A percentile compares a stretch with the other conserved stretches of the same genome.
Conservation (phyloP, 495 filamentous ascomycete genomes). For the Penicillium soppii region DNA sequence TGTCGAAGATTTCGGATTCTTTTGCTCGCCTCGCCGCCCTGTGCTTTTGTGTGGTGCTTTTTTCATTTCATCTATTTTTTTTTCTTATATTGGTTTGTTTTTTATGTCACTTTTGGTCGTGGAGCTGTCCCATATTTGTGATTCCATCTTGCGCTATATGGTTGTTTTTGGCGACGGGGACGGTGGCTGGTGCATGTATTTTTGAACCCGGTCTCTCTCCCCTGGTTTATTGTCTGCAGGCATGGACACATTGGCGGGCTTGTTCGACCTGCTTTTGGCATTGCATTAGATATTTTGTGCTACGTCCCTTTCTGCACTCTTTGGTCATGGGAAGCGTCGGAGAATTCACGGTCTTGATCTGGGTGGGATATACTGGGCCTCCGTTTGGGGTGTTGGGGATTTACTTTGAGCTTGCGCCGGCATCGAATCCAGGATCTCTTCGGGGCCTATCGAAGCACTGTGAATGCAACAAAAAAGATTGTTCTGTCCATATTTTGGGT, state of each 20-base stretch:
- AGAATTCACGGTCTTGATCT: slow-evolving; percentile 49
- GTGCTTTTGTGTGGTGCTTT: slow-evolving; percentile 28
- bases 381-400: slow-evolving; percentile 48
- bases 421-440: slow-evolving; percentile 21
- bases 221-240: slow-evolving; percentile 6
- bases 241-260: slow-evolving; percentile 7
- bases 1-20: slow-evolving; percentile 37
- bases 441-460: slow-evolving; percentile 23
- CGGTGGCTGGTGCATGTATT: slow-evolving; percentile 26
- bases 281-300: slow-evolving; percentile 49
- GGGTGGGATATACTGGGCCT: slow-evolving; percentile 48
- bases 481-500: slow-evolving; percentile 38
- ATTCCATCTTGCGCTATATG: slow-evolving; percentile 42
- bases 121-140: slow-evolving; percentile 30
- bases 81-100: slow-evolving; percentile 31
- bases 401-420: slow-evolving; percentile 43
- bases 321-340: slow-evolving; percentile 45
- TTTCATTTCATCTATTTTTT: slow-evolving; percentile 19
- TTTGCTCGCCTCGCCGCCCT: slow-evolving; percentile 32
- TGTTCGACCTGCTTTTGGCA: slow-evolving; percentile 24
- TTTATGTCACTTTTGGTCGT: slow-evolving; percentile 29
- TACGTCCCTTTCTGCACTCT: slow-evolving; percentile 39
- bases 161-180: slow-evolving; percentile 29
- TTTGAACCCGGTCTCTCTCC: slow-evolving; percentile 17
- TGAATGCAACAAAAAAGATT: slow-evolving; percentile 39